These are phyloP conservation scores for Calocera cornea DNA, from an alignment of 768 basidiomycete genomes.

Conservation along the genomic window DNA sequence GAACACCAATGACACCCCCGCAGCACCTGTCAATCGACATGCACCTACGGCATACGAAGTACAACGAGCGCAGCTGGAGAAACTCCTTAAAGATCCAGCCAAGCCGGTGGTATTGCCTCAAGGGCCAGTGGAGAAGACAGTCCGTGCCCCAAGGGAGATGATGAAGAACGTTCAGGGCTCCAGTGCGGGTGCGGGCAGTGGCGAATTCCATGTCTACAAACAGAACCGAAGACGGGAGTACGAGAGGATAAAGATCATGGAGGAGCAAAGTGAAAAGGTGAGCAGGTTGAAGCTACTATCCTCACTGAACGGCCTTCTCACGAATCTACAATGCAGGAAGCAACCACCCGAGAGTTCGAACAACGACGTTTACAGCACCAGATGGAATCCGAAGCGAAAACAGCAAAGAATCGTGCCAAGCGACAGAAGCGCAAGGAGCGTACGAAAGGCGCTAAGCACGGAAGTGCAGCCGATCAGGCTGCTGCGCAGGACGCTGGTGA, in stretches of 20 bases:
- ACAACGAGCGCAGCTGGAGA: constrained; percentile 61
- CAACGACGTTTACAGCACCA: constrained; percentile 56
- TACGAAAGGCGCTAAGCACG: constrained; percentile 28
- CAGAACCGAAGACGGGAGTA: constrained; percentile 88
- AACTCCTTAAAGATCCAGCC: constrained; percentile 75
- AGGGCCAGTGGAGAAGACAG: constrained; percentile 67
- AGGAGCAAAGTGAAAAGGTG: constrained; percentile 68
- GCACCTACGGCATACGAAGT: constrained; percentile 38
- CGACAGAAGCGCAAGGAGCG: constrained; percentile 83
- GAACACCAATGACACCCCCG: background rate
- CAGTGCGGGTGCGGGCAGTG: constrained; percentile 91
- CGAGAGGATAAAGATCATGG: constrained; percentile 81
- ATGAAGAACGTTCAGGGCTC: constrained; percentile 99
- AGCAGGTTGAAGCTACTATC: constrained; percentile 16
- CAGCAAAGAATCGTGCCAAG: constrained; percentile 88
- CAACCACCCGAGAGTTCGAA: constrained; percentile 58
- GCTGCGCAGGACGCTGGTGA: no score
- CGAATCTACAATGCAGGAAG: constrained; percentile 34
- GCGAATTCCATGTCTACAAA: constrained; percentile 98
- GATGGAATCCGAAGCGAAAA: constrained; percentile 66
- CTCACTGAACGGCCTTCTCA: background rate
- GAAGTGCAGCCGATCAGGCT: no score
- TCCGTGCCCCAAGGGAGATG: constrained; percentile 79
- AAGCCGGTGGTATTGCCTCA: constrained; percentile 69
- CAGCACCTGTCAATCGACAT: constrained; percentile 19